These are phyloP conservation scores for Brassica nigra DNA, from an alignment of 345 rosid genomes.

Conservation along the genomic window DNA sequence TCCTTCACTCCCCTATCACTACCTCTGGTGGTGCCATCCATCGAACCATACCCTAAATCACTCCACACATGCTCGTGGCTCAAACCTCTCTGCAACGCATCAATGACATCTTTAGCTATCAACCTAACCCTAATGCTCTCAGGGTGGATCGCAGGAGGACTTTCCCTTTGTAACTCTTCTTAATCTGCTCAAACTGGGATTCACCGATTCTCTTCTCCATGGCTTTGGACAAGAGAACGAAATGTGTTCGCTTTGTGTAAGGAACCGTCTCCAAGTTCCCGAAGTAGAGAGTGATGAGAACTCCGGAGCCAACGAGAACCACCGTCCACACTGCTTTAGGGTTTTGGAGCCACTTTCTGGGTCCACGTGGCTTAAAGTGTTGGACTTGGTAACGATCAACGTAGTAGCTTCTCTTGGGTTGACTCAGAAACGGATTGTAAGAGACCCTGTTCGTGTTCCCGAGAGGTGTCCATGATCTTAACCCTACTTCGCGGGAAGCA, in stretches of 20 bases:
- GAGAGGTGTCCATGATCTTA: constrained; percentile 23
- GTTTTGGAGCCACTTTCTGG: constrained; percentile 62
- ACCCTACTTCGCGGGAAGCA: constrained; percentile 40
- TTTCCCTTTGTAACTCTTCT: constrained; percentile 61
- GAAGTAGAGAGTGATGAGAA: constrained; percentile 53
- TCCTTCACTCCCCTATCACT: constrained; percentile 46
- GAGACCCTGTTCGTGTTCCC: constrained; percentile 18
- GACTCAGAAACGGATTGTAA: constrained; percentile 33
- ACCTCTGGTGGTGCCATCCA: constrained; percentile 37
- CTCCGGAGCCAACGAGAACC: constrained; percentile 61
- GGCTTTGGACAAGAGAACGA: constrained; percentile 68
- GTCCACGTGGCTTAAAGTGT: constrained; percentile 80
- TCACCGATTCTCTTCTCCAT: constrained; percentile 74
- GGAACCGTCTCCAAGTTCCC: constrained; percentile 85
- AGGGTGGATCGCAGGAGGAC: constrained; percentile 76
- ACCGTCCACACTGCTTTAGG: constrained; percentile 57
- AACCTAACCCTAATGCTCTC: constrained; percentile 72
- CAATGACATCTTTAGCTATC: constrained; percentile 71
- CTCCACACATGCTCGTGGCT: constrained; percentile 69
- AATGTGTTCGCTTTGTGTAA: constrained; percentile 79
- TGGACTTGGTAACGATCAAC: constrained; percentile 65
- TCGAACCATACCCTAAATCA: constrained; percentile 68
- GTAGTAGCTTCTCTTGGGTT: constrained; percentile 61
- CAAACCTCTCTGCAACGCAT: constrained; percentile 82
- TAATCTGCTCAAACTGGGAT: constrained; percentile 62